Evolutionary conservation across 345 rosid genomes (phyloP).

Genomic region (Raphanus sativus): DNA sequence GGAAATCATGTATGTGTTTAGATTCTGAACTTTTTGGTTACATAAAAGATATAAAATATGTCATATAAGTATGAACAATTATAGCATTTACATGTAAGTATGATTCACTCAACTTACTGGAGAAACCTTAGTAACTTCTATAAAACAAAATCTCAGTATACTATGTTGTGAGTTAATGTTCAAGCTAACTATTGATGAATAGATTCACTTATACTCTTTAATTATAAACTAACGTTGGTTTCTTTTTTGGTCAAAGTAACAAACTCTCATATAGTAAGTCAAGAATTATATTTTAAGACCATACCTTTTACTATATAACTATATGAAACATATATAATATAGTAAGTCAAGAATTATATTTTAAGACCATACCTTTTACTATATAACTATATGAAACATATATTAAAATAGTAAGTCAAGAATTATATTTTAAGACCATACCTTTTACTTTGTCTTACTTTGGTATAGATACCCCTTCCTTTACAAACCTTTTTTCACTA

Average conservation of each 20-base stretch:
- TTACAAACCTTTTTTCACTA: constrained; percentile 5
- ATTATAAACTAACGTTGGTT: not conserved
- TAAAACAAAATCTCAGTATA: not conserved
- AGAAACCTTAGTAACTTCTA: not conserved
- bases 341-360: constrained; percentile 1
- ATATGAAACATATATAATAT: not conserved
- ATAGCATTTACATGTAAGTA: not conserved
- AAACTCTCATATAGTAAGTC: not conserved
- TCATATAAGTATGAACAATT: not conserved
- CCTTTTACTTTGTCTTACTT: constrained; percentile 23
- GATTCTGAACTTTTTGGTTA: not conserved
- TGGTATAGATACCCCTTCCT: constrained; percentile 18
- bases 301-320: not conserved
- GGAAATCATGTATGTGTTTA: not conserved
- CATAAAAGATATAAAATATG: not conserved
- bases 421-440: constrained; percentile 13
- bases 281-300: constrained; percentile 14
- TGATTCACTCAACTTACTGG: not conserved
- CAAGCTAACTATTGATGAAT: not conserved
- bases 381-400: not conserved
- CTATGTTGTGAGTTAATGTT: not conserved
- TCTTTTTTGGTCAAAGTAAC: not conserved
- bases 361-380: constrained; percentile 7
- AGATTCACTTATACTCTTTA: not conserved
- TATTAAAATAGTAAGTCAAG: not conserved